Evolutionary conservation across 1,284 basidiomycete species (phyloP), one percentile per base, ranked within the genome.

Genomic region (Microbotryum saponariae): DNA sequence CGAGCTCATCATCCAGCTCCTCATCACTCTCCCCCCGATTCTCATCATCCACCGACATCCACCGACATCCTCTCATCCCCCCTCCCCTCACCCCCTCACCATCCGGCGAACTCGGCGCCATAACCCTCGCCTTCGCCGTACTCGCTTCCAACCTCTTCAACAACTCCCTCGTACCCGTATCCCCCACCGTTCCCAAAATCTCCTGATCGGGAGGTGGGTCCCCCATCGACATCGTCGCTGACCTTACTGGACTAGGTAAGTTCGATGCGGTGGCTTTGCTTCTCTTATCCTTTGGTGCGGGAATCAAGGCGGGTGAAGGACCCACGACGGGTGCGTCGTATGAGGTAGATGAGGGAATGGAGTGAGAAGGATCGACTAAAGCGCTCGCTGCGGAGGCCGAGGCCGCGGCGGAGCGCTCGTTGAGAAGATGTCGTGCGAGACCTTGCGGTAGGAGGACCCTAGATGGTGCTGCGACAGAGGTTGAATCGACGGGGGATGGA

Each of bases 231-330:
- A 42, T 42, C 14, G 37, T 10, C 16, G 37, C 37, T 14, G 37
- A 16, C 14, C 37, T 12, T 12, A 53, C 27, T 10, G 51, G 51
- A 6, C 25, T 29, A 16, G 51, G 51, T 10, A 53, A 8, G 25
- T 53, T 53, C 12, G 51, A 53, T 18, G 51, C 51, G 12, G 51
- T 53, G 0, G 51, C 51, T 53, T 53, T 25, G 14, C 48, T 10
- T 12, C 51, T 25, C 25, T 25, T 53, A n/a, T 33, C 51, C 31
- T 16, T 25, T 14, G 51, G 51, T 10, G 51, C 25, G 18, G 51
- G 51, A 29, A 53, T 53, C 27, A 53, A 31, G 0, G 51, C 51
- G 1, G 51, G 51, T 31, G 51, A 53, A n/a, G 51, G 51, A 53
- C 33, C 25, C 2, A 33, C 25, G 9, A 33, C 51, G 25, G 51